Evolutionary conservation across 176 grass and related monocot genomes (phyloP), one percentile per base, ranked within the genome.

Genomic region (Musa acuminata): DNA sequence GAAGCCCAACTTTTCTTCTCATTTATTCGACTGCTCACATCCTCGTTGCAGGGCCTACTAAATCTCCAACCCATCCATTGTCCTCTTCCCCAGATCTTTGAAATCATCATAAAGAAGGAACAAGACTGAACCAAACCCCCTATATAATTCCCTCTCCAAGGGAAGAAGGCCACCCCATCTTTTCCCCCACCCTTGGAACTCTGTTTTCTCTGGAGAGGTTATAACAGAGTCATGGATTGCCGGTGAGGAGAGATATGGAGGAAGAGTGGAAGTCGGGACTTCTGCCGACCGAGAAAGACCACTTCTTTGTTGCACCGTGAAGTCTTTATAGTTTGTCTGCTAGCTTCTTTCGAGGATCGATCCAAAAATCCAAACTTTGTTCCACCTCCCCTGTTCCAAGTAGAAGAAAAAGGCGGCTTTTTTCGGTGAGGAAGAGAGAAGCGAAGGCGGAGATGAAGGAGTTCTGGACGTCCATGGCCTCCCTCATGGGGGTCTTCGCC

Each of bases 401-500:
- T 43, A 6, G 35, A 43, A 43, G 35, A 6, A 43, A 43, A 43
- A 43, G 35, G 35, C 35, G 35, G 20, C 0, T 52, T 21, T 72
- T 53, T 25, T 53, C 14, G 57, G 57, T 62, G 57, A 19, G 57
- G 57, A 14, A 14, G 14, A 62, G 14, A 14, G 12, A 17, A 19
- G 14, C 8, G 12, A 8, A 62, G 20, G 12, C 1, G 49, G 16
- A 75, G 71, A 92, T 87, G 92, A 89, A 72, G 84, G 92, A 96
- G 79, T 89, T 87, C 54, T 92, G 78, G 92, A 84, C 89, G 50
- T 78, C 79, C 60, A 64, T 96, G 55, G 92, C 89, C 75, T 90
- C 89, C 51, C 72, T 92, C 50, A 87, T 96, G 89, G 92, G 87
- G 52, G 89, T 86, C 23, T n/a, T 92, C 27, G 92, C 89, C 73